A percentile compares a stretch with the other conserved stretches of the same genome.
These are phyloP conservation scores for Diaporthe nobilis DNA, from an alignment of 2,329 filamentous ascomycete genomes.

Conservation along the genomic window DNA sequence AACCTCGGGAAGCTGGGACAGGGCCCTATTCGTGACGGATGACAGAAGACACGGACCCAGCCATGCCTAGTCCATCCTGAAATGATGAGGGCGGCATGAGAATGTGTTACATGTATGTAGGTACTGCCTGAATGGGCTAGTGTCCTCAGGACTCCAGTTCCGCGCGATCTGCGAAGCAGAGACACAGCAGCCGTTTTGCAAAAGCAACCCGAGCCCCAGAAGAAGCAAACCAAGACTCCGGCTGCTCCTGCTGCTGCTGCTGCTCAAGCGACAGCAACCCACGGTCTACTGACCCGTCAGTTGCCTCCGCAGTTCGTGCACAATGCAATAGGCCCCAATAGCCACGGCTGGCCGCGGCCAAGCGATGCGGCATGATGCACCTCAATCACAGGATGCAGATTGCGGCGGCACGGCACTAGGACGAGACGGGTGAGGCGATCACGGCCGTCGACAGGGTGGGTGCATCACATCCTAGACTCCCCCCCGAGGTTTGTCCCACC, in stretches of 20 bases:
- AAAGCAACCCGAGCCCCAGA: constrained; percentile 3
- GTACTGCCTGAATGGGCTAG: constrained; percentile 31
- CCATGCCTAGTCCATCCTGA: constrained; percentile 9
- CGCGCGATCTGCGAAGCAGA: not conserved
- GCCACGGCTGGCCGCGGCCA: constrained; percentile 34
- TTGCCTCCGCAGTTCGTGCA: constrained; percentile 25
- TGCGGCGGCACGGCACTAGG: constrained; percentile 31
- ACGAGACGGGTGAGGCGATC: constrained; percentile 31
- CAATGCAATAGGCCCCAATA: not conserved
- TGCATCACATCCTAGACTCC: constrained; percentile 29
- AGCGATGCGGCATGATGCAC: constrained; percentile 37
- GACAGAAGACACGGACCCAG: constrained; percentile 29
- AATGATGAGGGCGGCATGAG: constrained; percentile 7
- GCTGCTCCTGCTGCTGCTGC: not conserved
- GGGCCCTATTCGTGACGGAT: constrained; percentile 15
- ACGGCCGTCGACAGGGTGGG: constrained; percentile 36
- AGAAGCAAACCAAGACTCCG: constrained; percentile 7
- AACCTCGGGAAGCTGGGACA: constrained; percentile 37
- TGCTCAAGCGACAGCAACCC: constrained; percentile 6
- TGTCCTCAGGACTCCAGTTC: not conserved
- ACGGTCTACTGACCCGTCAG: constrained; percentile 8
- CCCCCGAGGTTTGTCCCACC: constrained; percentile 37
- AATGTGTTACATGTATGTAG: constrained; percentile 12
- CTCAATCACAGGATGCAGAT: constrained; percentile 36
- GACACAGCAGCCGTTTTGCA: constrained; percentile 29